Conservation (phyloP, 371 early-diverging fungal species). For the Mortierella sp. region DNA sequence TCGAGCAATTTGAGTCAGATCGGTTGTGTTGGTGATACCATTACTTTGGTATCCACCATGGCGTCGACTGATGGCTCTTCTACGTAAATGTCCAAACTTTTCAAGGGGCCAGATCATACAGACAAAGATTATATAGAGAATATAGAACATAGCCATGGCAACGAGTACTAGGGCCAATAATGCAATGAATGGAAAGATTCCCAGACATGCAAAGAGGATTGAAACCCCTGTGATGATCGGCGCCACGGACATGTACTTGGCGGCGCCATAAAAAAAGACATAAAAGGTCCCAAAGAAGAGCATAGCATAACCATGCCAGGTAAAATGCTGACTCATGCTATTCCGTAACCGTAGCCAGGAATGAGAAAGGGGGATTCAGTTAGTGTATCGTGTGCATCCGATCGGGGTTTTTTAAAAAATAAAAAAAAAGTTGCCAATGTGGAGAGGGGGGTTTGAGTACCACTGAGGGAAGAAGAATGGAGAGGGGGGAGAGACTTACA, state of each 20-base stretch:
- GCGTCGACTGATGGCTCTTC: slow-evolving; percentile 44
- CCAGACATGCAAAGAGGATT: slow-evolving; percentile 40
- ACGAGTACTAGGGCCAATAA: slow-evolving; percentile 17
- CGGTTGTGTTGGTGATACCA: slow-evolving; percentile 40
- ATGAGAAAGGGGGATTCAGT: background rate
- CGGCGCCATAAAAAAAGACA: slow-evolving; percentile 23
- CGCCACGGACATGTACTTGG: slow-evolving; percentile 6
- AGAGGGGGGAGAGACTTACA: slow-evolving; percentile 19
- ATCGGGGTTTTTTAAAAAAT: background rate
- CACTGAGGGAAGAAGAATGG: background rate
- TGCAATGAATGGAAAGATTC: slow-evolving; percentile 32
- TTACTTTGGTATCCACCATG: slow-evolving; percentile 44
- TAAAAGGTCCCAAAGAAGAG: slow-evolving; percentile 27
- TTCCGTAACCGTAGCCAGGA: background rate
- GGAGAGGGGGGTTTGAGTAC: too few species aligned
- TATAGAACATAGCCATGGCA: slow-evolving; percentile 23
- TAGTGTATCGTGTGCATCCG: background rate
- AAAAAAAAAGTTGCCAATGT: slow-evolving; percentile 9
- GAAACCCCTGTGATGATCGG: slow-evolving; percentile 32
- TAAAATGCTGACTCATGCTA: slow-evolving; percentile 38
- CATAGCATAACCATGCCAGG: slow-evolving; percentile 51
- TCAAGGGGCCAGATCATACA: slow-evolving; percentile 36
- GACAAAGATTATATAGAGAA: slow-evolving; percentile 27
- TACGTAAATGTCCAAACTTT: slow-evolving; percentile 24
- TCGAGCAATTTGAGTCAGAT: slow-evolving; percentile 23